Percentiles rank a stretch among this genome's conserved stretches.
Conservation (phyloP, 495 filamentous ascomycete genomes). For the Penicillium soppii region DNA sequence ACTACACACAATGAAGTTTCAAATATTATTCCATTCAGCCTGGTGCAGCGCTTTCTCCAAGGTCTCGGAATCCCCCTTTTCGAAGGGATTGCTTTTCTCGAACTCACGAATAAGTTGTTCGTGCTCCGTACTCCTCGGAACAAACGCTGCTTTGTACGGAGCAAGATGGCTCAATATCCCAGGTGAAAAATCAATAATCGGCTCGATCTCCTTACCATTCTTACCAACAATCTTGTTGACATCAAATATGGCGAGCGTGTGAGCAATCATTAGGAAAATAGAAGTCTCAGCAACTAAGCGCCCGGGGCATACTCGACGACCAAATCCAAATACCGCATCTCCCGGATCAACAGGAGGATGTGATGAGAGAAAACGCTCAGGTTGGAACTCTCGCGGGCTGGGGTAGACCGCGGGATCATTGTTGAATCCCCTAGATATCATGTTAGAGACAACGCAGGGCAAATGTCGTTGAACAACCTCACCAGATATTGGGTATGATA, state of each 20-base stretch:
- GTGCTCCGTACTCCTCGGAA: neutral
- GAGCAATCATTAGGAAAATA: constrained; percentile 29
- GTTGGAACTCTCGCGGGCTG: constrained; percentile 26
- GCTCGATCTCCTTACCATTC: constrained; percentile 11
- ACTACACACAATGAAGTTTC: no score
- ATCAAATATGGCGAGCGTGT: constrained; percentile 34
- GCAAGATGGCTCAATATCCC: constrained; percentile 11
- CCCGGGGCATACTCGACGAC: constrained; percentile 33
- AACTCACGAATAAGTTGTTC: neutral
- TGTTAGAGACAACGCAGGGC: neutral
- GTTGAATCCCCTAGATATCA: constrained; percentile 24
- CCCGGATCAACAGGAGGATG: constrained; percentile 24
- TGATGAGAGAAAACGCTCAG: constrained; percentile 26
- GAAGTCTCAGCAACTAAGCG: constrained; percentile 28
- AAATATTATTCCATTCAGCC: no score
- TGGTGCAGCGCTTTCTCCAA: no score
- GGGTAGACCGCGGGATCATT: constrained; percentile 34
- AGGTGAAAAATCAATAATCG: constrained; percentile 3
- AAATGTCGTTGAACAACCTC: neutral
- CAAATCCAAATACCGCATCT: constrained; percentile 30
- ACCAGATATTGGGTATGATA: constrained; percentile 50
- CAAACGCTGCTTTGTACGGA: neutral
- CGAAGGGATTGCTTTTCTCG: neutral
- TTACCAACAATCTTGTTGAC: constrained; percentile 24
- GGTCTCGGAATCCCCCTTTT: neutral